Evolutionary conservation across 192 early-diverging fungal species (phyloP), one percentile per base, ranked within the genome.

Genomic region (Coemansia sp.): DNA sequence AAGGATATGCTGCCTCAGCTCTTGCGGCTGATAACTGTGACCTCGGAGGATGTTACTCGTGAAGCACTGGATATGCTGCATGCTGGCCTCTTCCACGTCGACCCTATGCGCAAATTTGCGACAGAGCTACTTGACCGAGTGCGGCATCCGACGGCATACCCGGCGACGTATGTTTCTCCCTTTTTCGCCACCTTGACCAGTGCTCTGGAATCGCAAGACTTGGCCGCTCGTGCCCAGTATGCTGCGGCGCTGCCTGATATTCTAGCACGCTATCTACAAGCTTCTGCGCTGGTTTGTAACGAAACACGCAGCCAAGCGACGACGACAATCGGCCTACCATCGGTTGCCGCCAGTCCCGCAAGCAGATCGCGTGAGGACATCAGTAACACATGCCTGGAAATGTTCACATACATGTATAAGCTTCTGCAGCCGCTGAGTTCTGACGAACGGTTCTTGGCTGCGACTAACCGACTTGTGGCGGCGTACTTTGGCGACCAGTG

Each of bases 31-130:
- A 34, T 42, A 16, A 27, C 71, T 38, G 47, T 38, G 31, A 16
- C 20, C 38, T 29, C 41, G 15, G 29, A 65, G 1, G 68, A 51
- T n/a, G 41, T 52, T 5, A 38, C 52, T 31, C 18, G 43, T 2
- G 43, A 33, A 4, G 70, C 75, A 1, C 65, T 78, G 13, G 81
- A 83, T 40, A 77, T 78, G 76, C 63, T 78, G 29, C 76, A 78
- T 1, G 73, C 70, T 6, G 68, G 73, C 11, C 54, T 78, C 44
- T 83, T 78, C 68, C 76, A 75, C 31, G 64, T 59, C 9, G 81
- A 75, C 63, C 63, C 52, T 44, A 78, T 75, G 70, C 51, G 68
- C 18, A 61, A 67, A 34, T 59, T 83, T 11, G 49, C 43, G 29
- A 51, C 73, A 4, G 63, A 51, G 33, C 33, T 78, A 36, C 52